Conservation (phyloP, 495 filamentous ascomycete genomes). For the Podospora didyma region DNA sequence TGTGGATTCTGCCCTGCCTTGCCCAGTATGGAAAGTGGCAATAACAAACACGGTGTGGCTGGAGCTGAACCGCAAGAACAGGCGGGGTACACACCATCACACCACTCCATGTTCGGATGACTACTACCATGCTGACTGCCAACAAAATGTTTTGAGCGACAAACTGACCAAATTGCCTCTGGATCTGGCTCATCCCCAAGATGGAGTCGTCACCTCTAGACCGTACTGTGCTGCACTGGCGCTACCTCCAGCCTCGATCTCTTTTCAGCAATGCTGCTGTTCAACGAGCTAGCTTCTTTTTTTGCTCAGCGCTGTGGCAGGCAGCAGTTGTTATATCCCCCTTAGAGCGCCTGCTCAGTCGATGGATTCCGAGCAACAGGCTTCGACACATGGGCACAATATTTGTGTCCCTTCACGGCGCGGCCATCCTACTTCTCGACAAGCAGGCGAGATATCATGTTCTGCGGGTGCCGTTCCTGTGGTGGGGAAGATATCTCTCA, state of each 20-base stretch:
- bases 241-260: background rate
- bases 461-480: background rate
- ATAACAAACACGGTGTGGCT: background rate
- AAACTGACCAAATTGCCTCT: background rate
- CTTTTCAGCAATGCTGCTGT: background rate
- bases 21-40: too few relatives aligned
- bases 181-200: background rate
- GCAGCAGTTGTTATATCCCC: background rate
- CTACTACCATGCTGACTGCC: background rate
- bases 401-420: background rate
- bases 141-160: background rate
- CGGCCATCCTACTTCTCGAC: background rate
- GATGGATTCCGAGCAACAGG: background rate
- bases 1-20: too few relatives aligned
- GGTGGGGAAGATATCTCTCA: background rate
- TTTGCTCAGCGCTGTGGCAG: background rate
- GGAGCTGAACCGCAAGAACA: background rate
- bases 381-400: background rate
- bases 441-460: background rate
- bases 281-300: background rate
- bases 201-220: background rate
- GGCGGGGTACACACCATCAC: background rate
- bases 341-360: background rate
- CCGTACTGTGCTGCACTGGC: background rate
- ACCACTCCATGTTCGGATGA: background rate